Evolutionary conservation across 139 green algal species (phyloP), one percentile per base, ranked within the genome.

Genomic region (Marvania coccoides): DNA sequence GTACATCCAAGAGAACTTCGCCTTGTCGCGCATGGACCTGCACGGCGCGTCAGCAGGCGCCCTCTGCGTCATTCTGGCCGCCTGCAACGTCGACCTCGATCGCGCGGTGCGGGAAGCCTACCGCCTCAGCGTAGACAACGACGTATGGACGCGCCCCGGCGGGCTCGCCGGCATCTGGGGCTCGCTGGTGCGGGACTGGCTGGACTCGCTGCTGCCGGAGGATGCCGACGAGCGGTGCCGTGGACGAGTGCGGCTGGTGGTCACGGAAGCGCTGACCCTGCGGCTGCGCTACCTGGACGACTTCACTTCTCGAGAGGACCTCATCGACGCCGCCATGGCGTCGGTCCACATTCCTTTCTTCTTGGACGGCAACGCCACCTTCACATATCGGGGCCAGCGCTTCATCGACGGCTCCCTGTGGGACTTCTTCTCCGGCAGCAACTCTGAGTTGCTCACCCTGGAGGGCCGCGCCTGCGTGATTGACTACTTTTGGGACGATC

Each of bases 91-190:
- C 5, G 61, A 79, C 33, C 14, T 53, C 12, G 70, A 83, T 19
- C 58, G 61, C 23, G 76, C 82, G 12, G 45, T 87, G 29, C 31
- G 60, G 14, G 12, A 37, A 47, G 66, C 80, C 0, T 65, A 84
- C 51, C 29, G 61, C 29, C 57, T 87, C 1, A 61, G 74, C 10
- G 10, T 77, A 19, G 69, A 82, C 35, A 56, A 71, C 51, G 59
- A 71, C 15, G 46, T 90, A 10, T 84, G 71, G 34, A 40, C 74
- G 19, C 68, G 83, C 1, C 68, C 71, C 0, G 54, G 70, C 4
- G 86, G 86, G 1, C 63, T 94, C 54, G 58, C 54, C 13, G 85
- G 85, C 33, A 75, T 93, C 24, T 94, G 85, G 85, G 87, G 86
- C 3, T 39, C 47, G 3, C 58, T 93, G 5, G 69, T 93, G 6